Base-by-base conservation (phyloP, 345 rosid genomes). In the Anastatica hierochuntica region DNA sequence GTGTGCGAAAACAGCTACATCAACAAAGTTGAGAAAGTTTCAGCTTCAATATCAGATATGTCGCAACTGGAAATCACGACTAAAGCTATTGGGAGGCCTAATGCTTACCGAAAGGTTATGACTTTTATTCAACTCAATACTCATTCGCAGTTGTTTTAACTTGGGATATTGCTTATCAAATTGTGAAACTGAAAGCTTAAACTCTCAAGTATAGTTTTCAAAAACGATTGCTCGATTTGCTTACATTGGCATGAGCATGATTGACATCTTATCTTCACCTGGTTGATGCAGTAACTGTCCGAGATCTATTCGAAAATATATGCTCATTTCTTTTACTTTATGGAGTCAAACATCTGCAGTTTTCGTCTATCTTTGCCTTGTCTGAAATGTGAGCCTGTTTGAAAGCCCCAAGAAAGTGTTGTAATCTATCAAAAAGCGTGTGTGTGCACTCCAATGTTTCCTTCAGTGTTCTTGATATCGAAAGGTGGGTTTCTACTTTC, bases 21-120 rank as follows among this genome's bases (percentile, higher is more conserved):
- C n/a, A n/a, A n/a, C n/a, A n/a, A n/a, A n/a, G n/a, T n/a, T n/a
- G n/a, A n/a, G n/a, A n/a, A n/a, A n/a, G 82, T 95, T n/a, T 69
- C 84, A 64, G 92, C 98, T 74, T 87, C 96, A 11, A 76, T 87
- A 38, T 76, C 95, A 57, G 80, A 84, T 66, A 74, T 84, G 47
- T 81, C 96, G 1, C 30, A 82, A 63, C 60, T 90, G 33, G 96
- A 87, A 62, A 73, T 90, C 45, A 62, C 65, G 47, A 82, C 96
- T 29, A 90, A 81, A 76, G 82, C 87, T 61, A 58, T 43, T 69
- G 90, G 95, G 54, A 82, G 61, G 74, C 98, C 98, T 15, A 90
- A 84, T 76, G 98, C 95, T 63, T 92, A 82, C 58, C 79, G 86
- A 33, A 83, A 88, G 66, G 78, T 83, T 65, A 67, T 83, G 56